Evolutionary conservation across 2,329 filamentous ascomycete species (phyloP).

Genomic region (Colletotrichum lindemuthianum): DNA sequence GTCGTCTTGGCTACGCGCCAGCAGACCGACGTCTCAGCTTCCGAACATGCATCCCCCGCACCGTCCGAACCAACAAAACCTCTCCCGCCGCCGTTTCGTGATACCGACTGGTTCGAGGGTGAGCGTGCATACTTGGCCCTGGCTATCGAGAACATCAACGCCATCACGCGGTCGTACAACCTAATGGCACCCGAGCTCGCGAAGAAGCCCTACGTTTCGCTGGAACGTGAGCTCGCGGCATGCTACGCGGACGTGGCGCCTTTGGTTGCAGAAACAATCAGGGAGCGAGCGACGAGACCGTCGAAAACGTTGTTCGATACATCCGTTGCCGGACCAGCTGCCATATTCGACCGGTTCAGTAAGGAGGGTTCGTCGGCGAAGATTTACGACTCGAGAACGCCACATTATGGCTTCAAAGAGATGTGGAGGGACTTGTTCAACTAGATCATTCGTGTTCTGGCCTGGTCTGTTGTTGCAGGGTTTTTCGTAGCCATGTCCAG

Average conservation of each 20-base stretch:
- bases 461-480: too few species aligned
- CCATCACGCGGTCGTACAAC: conserved; percentile 87
- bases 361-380: conserved; percentile 61
- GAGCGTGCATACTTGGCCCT: conserved; percentile 81
- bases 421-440: conserved; percentile 85
- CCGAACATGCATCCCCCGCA: conserved; percentile 14
- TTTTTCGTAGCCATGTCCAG: background rate
- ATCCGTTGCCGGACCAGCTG: conserved; percentile 48
- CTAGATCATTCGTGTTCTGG: too few species aligned
- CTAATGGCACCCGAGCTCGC: conserved; percentile 92
- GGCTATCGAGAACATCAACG: conserved; percentile 81
- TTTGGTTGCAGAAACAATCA: conserved; percentile 76
- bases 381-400: conserved; percentile 78
- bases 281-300: conserved; percentile 68
- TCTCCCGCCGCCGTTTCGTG: conserved; percentile 75
- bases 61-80: conserved; percentile 38
- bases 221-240: conserved; percentile 81
- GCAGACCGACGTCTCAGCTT: conserved; percentile 29
- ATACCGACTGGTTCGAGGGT: conserved; percentile 77
- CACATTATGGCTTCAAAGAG: conserved; percentile 86
- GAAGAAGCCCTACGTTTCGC: conserved; percentile 89
- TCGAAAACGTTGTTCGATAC: conserved; percentile 45
- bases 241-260: conserved; percentile 92
- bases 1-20: conserved; percentile 58
- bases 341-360: conserved; percentile 70